phyloP scores from a whole-genome alignment of 2,329 filamentous ascomycete genomes.

The Coniella vitis region DNA sequence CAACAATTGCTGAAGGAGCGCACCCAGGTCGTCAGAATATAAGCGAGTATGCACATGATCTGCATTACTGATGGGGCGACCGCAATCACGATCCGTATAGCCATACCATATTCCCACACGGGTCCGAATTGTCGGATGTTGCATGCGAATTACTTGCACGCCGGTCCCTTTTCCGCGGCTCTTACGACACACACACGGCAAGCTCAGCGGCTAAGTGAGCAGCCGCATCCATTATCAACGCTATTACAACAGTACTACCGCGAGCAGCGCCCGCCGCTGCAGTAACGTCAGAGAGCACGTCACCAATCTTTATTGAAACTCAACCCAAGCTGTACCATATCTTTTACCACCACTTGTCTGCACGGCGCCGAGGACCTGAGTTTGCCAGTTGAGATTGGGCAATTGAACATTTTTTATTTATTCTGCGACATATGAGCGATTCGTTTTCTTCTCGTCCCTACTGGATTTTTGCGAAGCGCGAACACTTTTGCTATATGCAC shows the following conservation, averaged over 20 bases:
- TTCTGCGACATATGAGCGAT: background rate
- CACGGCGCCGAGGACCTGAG: background rate
- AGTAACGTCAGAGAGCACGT: background rate
- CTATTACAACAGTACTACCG: too few species aligned
- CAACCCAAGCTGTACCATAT: background rate
- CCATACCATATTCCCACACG: too few species aligned
- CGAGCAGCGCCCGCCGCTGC: background rate
- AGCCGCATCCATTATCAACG: too few species aligned
- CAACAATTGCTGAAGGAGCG: constrained; percentile 87
- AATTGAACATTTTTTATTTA: background rate
- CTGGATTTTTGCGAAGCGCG: background rate
- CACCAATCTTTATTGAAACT: background rate
- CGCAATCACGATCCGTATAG: too few species aligned
- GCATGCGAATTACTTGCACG: too few species aligned
- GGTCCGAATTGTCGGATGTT: too few species aligned
- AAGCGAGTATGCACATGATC: background rate
- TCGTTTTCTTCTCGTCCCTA: background rate
- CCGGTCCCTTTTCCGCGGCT: too few species aligned
- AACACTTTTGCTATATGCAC: too few species aligned
- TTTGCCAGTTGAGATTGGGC: background rate
- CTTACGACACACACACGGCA: too few species aligned
- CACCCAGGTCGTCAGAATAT: constrained; percentile 76
- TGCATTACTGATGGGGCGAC: background rate
- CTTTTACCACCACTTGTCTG: background rate
- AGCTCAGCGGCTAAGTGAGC: too few species aligned